Percentiles rank a stretch among this genome's conserved stretches.
phyloP scores from a whole-genome alignment of 1,139 yeast species.

The Kurtzmaniella quercitrusa region DNA sequence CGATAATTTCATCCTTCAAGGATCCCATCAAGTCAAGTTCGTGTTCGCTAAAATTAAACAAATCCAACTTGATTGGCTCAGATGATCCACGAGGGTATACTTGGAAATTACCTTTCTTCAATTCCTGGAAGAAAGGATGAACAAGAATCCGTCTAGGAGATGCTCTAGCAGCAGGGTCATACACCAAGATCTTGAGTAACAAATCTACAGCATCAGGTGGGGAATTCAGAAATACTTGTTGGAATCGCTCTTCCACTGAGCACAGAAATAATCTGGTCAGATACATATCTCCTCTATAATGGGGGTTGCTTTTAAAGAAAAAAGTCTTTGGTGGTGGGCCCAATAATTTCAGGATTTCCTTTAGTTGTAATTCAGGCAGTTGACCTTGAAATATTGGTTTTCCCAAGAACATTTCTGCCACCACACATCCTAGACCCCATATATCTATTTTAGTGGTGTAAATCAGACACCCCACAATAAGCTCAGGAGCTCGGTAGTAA shows the following conservation, averaged over 20 bases:
- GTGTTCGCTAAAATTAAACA: slow-evolving; percentile 51
- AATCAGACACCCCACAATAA: slow-evolving; percentile 70
- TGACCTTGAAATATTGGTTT: slow-evolving; percentile 81
- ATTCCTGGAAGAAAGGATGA: slow-evolving; percentile 68
- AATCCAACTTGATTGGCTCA: slow-evolving; percentile 38
- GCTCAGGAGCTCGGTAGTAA: slow-evolving; percentile 79
- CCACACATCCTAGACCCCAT: slow-evolving; percentile 84
- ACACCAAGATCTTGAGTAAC: slow-evolving; percentile 63
- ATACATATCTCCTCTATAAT: slow-evolving; percentile 70
- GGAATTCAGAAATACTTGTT: slow-evolving; percentile 64
- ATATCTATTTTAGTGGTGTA: slow-evolving; percentile 78
- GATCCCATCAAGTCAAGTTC: slow-evolving; percentile 50
- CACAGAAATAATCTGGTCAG: slow-evolving; percentile 66
- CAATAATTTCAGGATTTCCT: slow-evolving; percentile 70
- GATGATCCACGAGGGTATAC: slow-evolving; percentile 53
- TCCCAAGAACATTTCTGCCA: slow-evolving; percentile 80
- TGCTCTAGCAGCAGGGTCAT: slow-evolving; percentile 66
- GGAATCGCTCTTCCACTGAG: slow-evolving; percentile 56
- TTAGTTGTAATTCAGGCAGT: slow-evolving; percentile 66
- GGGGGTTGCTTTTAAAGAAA: slow-evolving; percentile 68
- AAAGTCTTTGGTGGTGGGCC: slow-evolving; percentile 77
- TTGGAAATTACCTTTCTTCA: slow-evolving; percentile 54
- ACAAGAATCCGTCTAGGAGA: slow-evolving; percentile 65
- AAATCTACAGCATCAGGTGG: slow-evolving; percentile 70
- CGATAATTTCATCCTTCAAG: slow-evolving; percentile 30